Evolutionary conservation across 192 early-diverging fungal species (phyloP).

Genomic region (Coemansia sp.): DNA sequence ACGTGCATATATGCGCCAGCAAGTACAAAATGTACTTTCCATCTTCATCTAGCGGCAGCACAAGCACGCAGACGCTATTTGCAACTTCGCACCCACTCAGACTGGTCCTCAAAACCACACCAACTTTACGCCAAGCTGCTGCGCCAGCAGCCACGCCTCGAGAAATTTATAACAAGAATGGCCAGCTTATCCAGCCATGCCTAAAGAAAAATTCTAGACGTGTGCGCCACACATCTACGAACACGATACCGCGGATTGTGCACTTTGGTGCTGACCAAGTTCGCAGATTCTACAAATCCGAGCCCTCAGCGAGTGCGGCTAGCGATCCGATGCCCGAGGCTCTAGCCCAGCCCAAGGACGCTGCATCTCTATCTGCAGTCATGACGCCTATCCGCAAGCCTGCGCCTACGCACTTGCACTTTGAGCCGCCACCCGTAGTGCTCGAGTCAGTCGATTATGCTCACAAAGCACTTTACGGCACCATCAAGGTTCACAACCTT

Average conservation of each 20-base stretch:
- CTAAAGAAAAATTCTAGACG: constrained; percentile 10
- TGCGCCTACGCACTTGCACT: constrained; percentile 34
- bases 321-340: constrained; percentile 13
- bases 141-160: not conserved
- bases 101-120: constrained; percentile 21
- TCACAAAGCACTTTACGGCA: constrained; percentile 59
- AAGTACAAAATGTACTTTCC: constrained; percentile 31
- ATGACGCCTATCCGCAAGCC: constrained; percentile 35
- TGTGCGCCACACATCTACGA: not conserved
- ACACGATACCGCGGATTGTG: constrained; percentile 54
- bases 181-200: constrained; percentile 25
- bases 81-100: constrained; percentile 15
- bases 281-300: constrained; percentile 63
- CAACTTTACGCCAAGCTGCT: not conserved
- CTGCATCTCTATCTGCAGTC: not conserved
- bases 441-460: constrained; percentile 58
- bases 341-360: not conserved
- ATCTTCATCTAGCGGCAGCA: constrained; percentile 2
- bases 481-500: constrained; percentile 81
- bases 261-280: constrained; percentile 66
- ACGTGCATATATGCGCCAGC: not conserved
- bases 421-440: constrained; percentile 53
- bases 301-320: constrained; percentile 58
- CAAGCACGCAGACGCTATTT: constrained; percentile 12
- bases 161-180: not conserved